phyloP scores from a whole-genome alignment of 768 basidiomycete species.

The Agrocybe praecox region DNA sequence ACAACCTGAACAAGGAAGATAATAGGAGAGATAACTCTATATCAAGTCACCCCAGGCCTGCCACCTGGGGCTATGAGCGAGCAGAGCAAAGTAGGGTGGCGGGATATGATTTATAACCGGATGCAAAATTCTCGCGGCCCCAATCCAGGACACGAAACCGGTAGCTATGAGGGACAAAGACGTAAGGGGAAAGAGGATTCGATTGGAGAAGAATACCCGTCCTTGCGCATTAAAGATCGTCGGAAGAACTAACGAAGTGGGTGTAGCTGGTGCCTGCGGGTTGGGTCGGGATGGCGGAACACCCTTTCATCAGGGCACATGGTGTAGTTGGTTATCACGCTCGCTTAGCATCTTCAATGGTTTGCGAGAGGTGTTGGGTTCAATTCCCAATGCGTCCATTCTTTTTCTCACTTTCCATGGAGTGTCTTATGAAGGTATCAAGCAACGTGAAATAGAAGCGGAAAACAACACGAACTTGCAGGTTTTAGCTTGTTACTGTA shows the following conservation, averaged over 20 bases:
- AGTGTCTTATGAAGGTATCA: neutral
- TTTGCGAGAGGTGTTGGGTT: conserved; percentile 25
- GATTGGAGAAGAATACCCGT: no score
- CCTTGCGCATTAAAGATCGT: no score
- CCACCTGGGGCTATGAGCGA: conserved; percentile 1
- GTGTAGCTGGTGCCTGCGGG: no score
- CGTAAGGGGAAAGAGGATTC: neutral
- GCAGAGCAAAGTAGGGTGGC: conserved; percentile 3
- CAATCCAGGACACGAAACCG: neutral
- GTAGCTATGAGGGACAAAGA: neutral
- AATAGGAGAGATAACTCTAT: neutral
- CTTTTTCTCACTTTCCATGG: neutral
- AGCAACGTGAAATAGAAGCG: neutral
- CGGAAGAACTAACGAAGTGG: no score
- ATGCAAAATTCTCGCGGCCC: neutral
- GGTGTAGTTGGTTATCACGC: conserved; percentile 28
- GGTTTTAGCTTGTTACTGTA: no score
- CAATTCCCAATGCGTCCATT: conserved; percentile 25
- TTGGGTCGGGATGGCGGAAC: no score
- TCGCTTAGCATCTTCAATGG: conserved; percentile 18
- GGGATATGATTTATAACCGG: neutral
- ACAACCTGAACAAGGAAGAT: conserved; percentile 4
- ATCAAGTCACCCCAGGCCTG: neutral
- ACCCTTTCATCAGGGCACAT: conserved; percentile 16
- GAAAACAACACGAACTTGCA: no score